phyloP scores from a whole-genome alignment of 805 yeast genomes.

The Kodamaea leandrae region DNA sequence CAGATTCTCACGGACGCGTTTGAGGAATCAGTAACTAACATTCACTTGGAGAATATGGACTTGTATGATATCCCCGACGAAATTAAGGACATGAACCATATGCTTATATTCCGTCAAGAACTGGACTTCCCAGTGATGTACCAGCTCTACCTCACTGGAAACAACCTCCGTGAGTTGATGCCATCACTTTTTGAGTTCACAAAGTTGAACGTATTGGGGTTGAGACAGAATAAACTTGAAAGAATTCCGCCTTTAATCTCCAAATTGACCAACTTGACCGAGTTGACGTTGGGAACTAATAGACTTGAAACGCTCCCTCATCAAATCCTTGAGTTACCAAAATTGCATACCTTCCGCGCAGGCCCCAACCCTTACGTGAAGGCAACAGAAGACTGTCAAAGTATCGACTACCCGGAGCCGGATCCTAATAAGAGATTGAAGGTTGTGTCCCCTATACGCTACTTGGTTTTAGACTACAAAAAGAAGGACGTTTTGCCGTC shows the following conservation, averaged over 20 bases:
- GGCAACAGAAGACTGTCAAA: constrained; percentile 26
- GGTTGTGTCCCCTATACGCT: constrained; percentile 28
- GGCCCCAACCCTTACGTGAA: constrained; percentile 51
- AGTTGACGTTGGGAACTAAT: constrained; percentile 52
- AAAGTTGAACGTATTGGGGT: constrained; percentile 49
- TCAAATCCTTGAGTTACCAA: constrained; percentile 47
- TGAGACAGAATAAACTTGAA: constrained; percentile 44
- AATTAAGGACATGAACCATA: constrained; percentile 52
- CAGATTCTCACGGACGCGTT: constrained; percentile 44
- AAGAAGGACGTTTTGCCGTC: constrained; percentile 36
- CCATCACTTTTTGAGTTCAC: constrained; percentile 50
- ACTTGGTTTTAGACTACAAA: constrained; percentile 16
- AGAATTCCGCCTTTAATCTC: constrained; percentile 20
- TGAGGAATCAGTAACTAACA: constrained; percentile 44
- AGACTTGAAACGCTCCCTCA: constrained; percentile 51
- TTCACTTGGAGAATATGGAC: constrained; percentile 48
- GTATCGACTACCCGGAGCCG: constrained; percentile 9
- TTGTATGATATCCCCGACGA: constrained; percentile 55
- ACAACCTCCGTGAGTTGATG: constrained; percentile 46
- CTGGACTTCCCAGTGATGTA: constrained; percentile 24
- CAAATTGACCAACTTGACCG: constrained; percentile 36
- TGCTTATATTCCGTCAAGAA: constrained; percentile 42
- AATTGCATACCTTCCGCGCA: constrained; percentile 45
- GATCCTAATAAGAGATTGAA: constrained; percentile 26
- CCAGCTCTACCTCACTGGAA: constrained; percentile 52